Base-by-base conservation (phyloP, 441 rosid species). In the Populus hybrid region DNA sequence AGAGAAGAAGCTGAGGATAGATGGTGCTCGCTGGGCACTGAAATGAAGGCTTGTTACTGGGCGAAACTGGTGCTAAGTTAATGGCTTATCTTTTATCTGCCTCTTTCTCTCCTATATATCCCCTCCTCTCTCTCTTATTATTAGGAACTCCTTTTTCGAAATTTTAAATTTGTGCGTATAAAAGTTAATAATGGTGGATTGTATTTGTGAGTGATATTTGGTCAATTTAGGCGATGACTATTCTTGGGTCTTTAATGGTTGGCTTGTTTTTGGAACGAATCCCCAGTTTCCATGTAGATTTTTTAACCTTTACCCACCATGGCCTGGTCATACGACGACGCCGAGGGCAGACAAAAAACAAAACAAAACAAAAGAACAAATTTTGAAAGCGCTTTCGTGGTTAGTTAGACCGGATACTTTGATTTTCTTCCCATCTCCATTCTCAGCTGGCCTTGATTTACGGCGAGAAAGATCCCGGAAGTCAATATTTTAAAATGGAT, bases 1-100 rank as follows among this genome's bases (percentile, higher is more conserved):
- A 61, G 34, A 67, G 28, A 6, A 8, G 69, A 20, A 63, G 18
- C 21, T 46, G 42, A 16, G 42, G 76, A 66, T 40, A 67, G 53
- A 66, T 77, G 67, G 26, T 21, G 76, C 23, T 79, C 20, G 71
- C 38, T 69, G 78, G 53, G 80, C 87, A 72, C 86, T 75, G 79
- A 80, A 76, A 85, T 71, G 85, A 86, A 78, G 79, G 83, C 78
- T 69, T 76, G 81, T 82, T 82, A 84, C 81, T 78, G 83, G 86
- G 85, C 79, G 84, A 82, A 88, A 86, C 83, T 78, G 84, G 84
- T 81, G 88, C 80, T 64, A 38, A 81, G 80, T 84, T 82, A 74
- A 86, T 82, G 89, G 88, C 73, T 80, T 77, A 85, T 84, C 87
- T 76, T 40, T 50, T 67, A 30, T 57, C 67, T 72, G 24, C 75